Percentiles rank a stretch among this genome's conserved stretches.
Conservation (phyloP, 768 basidiomycete species). For the Suillus cothurnatus region DNA sequence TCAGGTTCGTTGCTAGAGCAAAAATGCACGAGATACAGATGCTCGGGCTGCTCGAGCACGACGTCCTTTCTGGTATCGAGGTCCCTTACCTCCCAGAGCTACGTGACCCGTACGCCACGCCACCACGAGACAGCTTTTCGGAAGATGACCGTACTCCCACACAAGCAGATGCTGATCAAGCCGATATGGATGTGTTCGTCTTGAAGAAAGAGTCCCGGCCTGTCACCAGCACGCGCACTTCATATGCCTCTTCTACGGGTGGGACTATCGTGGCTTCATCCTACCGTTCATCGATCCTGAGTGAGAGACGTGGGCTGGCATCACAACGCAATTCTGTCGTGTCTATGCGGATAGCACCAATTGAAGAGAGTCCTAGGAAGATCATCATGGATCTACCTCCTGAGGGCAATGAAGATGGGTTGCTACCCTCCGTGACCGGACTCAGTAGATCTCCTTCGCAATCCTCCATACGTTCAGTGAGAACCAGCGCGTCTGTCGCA, state of each 20-base stretch:
- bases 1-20: conserved; percentile 89
- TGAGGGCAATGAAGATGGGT: conserved; percentile 37
- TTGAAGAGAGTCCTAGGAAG: conserved; percentile 70
- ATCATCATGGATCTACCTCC: conserved; percentile 53
- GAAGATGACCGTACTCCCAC: conserved; percentile 42
- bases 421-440: conserved; percentile 35
- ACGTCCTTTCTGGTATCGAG: conserved; percentile 86
- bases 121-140: conserved; percentile 34
- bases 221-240: conserved; percentile 35
- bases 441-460: conserved; percentile 70
- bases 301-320: conserved; percentile 41
- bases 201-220: conserved; percentile 43
- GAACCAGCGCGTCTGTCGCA: conserved; percentile 50
- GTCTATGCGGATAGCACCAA: conserved; percentile 54
- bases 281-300: conserved; percentile 32
- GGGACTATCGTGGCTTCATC: conserved; percentile 39
- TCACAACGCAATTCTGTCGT: conserved; percentile 54
- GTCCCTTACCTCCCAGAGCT: conserved; percentile 72
- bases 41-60: conserved; percentile 90
- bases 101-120: conserved; percentile 32
- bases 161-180: conserved; percentile 66
- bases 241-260: conserved; percentile 43
- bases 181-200: conserved; percentile 72
- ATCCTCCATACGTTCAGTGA: conserved; percentile 59
- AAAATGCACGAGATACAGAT: conserved; percentile 98